Conservation (phyloP, 768 basidiomycete species). For the Lactifluus hygrophoroides region DNA sequence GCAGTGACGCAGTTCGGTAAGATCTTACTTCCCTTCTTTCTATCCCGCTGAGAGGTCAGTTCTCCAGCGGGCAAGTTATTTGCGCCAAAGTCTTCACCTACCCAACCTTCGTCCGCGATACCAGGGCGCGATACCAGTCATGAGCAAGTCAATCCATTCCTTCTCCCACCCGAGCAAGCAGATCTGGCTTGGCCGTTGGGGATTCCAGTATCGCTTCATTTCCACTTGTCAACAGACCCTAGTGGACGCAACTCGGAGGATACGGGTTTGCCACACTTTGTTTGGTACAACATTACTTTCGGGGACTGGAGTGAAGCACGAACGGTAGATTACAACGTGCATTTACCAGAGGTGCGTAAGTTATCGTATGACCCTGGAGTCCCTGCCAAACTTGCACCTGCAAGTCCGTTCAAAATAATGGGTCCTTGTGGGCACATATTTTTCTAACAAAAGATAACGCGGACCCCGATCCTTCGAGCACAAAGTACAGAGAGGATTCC, state of each 20-base stretch:
- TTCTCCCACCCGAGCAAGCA: constrained; percentile 47
- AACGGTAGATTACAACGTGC: constrained; percentile 46
- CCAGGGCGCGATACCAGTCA: constrained; percentile 19
- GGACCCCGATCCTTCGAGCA: constrained; percentile 52
- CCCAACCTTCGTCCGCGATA: constrained; percentile 23
- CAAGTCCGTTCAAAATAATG: constrained; percentile 71
- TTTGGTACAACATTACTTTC: constrained; percentile 72
- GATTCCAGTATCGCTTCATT: constrained; percentile 57
- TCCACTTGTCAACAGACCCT: constrained; percentile 63
- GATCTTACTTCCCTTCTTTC: constrained; percentile 19
- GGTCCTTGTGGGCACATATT: constrained; percentile 76
- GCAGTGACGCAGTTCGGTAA: constrained; percentile 57
- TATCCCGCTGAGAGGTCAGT: neutral
- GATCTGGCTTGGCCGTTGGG: constrained; percentile 53
- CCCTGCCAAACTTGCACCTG: neutral
- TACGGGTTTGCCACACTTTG: constrained; percentile 51
- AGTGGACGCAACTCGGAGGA: constrained; percentile 41
- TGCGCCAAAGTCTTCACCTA: constrained; percentile 29
- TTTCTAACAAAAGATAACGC: constrained; percentile 61
- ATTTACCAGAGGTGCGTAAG: constrained; percentile 55
- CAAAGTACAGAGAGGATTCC: constrained; percentile 42
- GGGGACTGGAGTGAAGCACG: constrained; percentile 65
- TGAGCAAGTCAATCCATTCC: constrained; percentile 36
- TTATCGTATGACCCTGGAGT: neutral
- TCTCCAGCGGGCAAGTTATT: constrained; percentile 40